Evolutionary conservation across 352 stramenopile species (phyloP).

Genomic region (Peronospora farinosa): DNA sequence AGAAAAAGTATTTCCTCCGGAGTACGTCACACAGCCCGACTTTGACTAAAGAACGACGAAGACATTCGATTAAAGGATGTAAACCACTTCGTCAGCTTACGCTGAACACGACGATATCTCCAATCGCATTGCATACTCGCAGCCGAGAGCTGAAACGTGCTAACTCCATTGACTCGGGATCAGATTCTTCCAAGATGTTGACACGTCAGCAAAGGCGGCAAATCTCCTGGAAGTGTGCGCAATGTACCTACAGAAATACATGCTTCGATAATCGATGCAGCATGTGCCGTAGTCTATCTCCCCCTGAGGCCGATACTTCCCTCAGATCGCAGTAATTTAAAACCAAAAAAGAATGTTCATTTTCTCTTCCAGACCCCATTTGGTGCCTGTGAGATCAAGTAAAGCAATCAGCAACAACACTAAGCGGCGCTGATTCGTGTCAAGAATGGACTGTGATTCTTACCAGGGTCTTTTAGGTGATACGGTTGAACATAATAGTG

Average conservation of each 20-base stretch:
- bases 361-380: not conserved
- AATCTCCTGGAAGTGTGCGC: slow-evolving; percentile 45
- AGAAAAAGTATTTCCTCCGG: slow-evolving; percentile 33
- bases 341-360: slow-evolving; percentile 15
- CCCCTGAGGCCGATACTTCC: slow-evolving; percentile 19
- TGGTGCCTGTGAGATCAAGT: not conserved
- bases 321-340: slow-evolving; percentile 27
- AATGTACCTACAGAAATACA: slow-evolving; percentile 72
- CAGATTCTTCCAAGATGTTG: slow-evolving; percentile 27
- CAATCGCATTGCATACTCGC: slow-evolving; percentile 30
- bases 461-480: too few relatives aligned
- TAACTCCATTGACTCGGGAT: slow-evolving; percentile 14
- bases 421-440: too few relatives aligned
- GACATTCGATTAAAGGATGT: slow-evolving; percentile 16
- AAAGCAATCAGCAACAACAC: too few relatives aligned
- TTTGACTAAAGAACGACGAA: slow-evolving; percentile 23
- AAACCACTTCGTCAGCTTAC: slow-evolving; percentile 38
- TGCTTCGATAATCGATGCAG: slow-evolving; percentile 65
- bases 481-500: too few relatives aligned
- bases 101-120: slow-evolving; percentile 28
- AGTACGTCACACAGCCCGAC: slow-evolving; percentile 32
- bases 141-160: slow-evolving; percentile 20
- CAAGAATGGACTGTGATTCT: too few relatives aligned
- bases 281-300: slow-evolving; percentile 48
- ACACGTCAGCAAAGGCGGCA: slow-evolving; percentile 29